Percentiles rank a stretch among this genome's conserved stretches.
phyloP scores from a whole-genome alignment of 768 basidiomycete genomes.

The Mycena filopes region DNA sequence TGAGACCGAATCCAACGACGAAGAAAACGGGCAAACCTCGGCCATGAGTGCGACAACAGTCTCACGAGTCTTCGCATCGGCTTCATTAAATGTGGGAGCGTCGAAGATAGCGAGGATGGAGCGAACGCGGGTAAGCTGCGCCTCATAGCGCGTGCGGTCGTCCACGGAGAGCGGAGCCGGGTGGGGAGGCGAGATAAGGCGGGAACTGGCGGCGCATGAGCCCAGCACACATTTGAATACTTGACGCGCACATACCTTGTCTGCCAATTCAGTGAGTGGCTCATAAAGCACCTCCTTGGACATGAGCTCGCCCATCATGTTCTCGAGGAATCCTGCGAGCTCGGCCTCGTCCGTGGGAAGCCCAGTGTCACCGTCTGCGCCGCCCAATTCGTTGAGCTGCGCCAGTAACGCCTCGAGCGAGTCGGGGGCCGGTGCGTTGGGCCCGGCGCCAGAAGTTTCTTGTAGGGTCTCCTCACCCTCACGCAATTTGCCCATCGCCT shows the following conservation, averaged over 20 bases:
- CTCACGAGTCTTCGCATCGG: constrained; percentile 55
- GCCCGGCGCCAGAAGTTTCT: constrained; percentile 14
- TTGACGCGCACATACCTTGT: constrained; percentile 66
- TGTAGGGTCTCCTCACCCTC: constrained; percentile 67
- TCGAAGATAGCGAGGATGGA: constrained; percentile 77
- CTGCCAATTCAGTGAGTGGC: constrained; percentile 82
- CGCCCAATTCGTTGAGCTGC: constrained; percentile 51
- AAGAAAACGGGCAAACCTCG: constrained; percentile 59
- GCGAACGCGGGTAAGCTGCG: constrained; percentile 66
- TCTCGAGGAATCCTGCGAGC: constrained; percentile 76
- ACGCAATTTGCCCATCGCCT: constrained; percentile 80
- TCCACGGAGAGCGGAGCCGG: constrained; percentile 59
- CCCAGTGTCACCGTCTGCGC: constrained; percentile 41
- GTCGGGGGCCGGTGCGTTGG: constrained; percentile 41
- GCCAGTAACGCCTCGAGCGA: constrained; percentile 64
- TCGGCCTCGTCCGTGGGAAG: constrained; percentile 57
- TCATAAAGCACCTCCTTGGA: constrained; percentile 88
- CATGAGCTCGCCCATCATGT: constrained; percentile 85
- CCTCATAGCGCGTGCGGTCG: constrained; percentile 72
- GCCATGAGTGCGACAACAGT: constrained; percentile 77
- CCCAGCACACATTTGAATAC: background rate
- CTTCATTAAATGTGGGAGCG: constrained; percentile 65
- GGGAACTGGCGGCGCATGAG: constrained; percentile 71
- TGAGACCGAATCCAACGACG: background rate
- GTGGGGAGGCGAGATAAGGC: constrained; percentile 70